These are phyloP conservation scores for Scutellaria galericulata DNA, from an alignment of 257 asterid genomes.

Conservation along the genomic window DNA sequence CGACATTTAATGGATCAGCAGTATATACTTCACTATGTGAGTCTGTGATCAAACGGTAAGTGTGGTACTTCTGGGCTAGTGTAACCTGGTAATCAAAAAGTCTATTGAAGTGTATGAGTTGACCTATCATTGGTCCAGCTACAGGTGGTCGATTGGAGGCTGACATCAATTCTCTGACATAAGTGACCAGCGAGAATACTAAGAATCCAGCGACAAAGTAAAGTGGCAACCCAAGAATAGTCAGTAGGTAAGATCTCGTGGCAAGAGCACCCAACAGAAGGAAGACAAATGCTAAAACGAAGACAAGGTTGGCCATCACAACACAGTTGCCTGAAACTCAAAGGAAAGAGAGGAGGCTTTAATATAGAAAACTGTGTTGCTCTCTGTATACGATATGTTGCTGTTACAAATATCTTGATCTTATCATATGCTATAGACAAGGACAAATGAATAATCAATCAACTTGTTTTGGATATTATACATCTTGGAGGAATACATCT, in stretches of 20 bases:
- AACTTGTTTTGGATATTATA: not conserved
- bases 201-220: slow-evolving; percentile 34
- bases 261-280: slow-evolving; percentile 28
- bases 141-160: slow-evolving; percentile 43
- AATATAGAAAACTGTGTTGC: not conserved
- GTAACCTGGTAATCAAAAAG: slow-evolving; percentile 45
- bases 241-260: slow-evolving; percentile 32
- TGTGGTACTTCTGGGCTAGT: slow-evolving; percentile 42
- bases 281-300: slow-evolving; percentile 29
- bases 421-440: not conserved
- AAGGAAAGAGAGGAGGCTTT: not conserved
- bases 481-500: not conserved
- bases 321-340: slow-evolving; percentile 9
- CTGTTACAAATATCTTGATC: not conserved
- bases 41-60: slow-evolving; percentile 45
- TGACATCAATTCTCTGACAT: slow-evolving; percentile 34
- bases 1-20: slow-evolving; percentile 47
- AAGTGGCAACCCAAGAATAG: slow-evolving; percentile 39
- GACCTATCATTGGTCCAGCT: slow-evolving; percentile 46
- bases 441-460: not conserved
- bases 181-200: slow-evolving; percentile 29
- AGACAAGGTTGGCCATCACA: slow-evolving; percentile 33
- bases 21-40: slow-evolving; percentile 42
- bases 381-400: not conserved
- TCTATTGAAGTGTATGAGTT: slow-evolving; percentile 44